These are phyloP conservation scores for Achaetomium macrosporum DNA, from an alignment of 2,329 filamentous ascomycete genomes.

Conservation along the genomic window DNA sequence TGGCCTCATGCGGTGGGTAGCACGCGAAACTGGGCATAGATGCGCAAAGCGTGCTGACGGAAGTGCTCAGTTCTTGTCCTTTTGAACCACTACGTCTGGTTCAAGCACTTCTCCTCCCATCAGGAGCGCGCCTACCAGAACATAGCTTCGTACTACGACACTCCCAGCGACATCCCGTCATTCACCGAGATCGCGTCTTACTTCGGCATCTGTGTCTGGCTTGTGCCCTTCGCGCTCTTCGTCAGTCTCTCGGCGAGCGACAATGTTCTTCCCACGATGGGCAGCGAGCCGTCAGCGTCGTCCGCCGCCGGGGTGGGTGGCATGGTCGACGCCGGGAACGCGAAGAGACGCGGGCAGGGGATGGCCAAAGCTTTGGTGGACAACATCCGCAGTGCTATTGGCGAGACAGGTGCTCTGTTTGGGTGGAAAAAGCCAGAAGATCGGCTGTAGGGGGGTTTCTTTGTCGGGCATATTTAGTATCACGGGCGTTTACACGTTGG, in stretches of 20 bases:
- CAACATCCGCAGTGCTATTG: conserved; percentile 47
- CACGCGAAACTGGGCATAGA: no score
- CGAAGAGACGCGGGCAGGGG: conserved; percentile 47
- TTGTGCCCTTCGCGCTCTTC: conserved; percentile 91
- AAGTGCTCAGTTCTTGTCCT: conserved; percentile 63
- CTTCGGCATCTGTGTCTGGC: conserved; percentile 94
- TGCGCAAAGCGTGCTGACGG: neutral
- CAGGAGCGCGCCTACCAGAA: conserved; percentile 53
- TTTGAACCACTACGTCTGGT: conserved; percentile 92
- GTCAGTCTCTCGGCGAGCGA: conserved; percentile 91
- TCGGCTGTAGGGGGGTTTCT: conserved; percentile 12
- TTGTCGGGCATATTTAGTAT: neutral
- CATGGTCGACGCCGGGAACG: conserved; percentile 37
- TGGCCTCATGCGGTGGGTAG: conserved; percentile 69
- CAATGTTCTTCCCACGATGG: conserved; percentile 90
- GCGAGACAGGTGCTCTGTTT: conserved; percentile 37
- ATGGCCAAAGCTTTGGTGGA: conserved; percentile 63
- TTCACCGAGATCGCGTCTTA: conserved; percentile 95
- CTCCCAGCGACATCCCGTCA: conserved; percentile 58
- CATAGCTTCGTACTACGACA: conserved; percentile 56
- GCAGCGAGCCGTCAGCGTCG: conserved; percentile 55
- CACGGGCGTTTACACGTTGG: neutral
- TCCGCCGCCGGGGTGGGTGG: conserved; percentile 35
- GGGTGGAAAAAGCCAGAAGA: conserved; percentile 36
- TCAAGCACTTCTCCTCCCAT: conserved; percentile 75